Evolutionary conservation across 495 filamentous ascomycete genomes (phyloP).

Genomic region (Oidiodendron maius): DNA sequence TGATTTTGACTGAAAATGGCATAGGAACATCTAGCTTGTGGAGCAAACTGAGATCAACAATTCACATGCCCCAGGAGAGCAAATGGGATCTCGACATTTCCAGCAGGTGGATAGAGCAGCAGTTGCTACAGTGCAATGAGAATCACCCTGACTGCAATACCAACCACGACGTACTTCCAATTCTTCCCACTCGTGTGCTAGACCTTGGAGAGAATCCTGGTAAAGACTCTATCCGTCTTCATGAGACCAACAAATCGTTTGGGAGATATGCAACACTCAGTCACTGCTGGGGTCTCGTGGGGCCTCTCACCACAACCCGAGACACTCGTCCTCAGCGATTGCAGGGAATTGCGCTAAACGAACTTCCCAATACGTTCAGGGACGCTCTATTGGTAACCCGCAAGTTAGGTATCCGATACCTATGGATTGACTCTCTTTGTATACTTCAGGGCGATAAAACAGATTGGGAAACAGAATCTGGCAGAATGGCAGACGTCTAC

Average conservation of each 20-base stretch:
- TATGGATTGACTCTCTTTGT: conserved; percentile 8
- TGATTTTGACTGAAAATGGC: too few species aligned
- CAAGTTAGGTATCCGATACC: neutral
- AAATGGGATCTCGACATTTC: too few species aligned
- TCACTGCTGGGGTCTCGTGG: conserved; percentile 22
- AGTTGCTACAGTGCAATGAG: too few species aligned
- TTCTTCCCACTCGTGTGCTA: too few species aligned
- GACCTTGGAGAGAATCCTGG: too few species aligned
- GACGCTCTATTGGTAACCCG: conserved; percentile 3
- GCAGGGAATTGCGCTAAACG: neutral
- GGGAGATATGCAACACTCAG: conserved; percentile 20
- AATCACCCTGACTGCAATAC: too few species aligned
- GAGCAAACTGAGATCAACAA: too few species aligned
- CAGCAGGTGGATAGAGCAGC: too few species aligned
- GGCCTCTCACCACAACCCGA: neutral
- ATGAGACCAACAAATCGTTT: neutral
- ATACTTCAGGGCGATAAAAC: conserved; percentile 11
- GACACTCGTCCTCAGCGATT: neutral
- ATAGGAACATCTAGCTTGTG: too few species aligned
- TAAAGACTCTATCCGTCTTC: neutral
- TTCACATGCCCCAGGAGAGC: too few species aligned
- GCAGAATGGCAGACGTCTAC: conserved; percentile 13
- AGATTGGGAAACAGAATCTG: conserved; percentile 10
- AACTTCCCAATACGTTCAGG: conserved; percentile 4
- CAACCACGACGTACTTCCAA: too few species aligned